Base-by-base conservation (phyloP, 805 yeast species). In the Saccharomycopsis oosterbeekiorum region DNA sequence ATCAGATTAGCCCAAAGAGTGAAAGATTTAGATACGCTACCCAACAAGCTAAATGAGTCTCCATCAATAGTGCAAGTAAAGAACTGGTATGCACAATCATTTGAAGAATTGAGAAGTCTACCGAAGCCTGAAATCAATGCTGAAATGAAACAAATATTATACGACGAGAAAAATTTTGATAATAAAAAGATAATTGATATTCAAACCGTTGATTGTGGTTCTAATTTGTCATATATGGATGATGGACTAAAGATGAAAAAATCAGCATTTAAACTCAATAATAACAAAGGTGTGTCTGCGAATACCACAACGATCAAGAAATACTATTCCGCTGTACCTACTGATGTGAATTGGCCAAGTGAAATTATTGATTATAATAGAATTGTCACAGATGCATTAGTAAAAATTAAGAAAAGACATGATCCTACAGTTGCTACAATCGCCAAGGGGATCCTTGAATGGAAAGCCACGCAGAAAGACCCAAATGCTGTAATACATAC, bases 341-440 rank as follows among this genome's bases (percentile, higher is more conserved):
- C 75, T 51, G 80, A 80, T 67, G 75, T 78, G 14, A 75, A 78
- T 26, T 88, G 92, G 85, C 91, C 96, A 15, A 77, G 81, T 55
- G 94, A 86, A 67, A 88, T 88, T 40, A 80, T 81, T 66, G 82
- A 81, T 63, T 91, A 86, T 73, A 91, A 88, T 71, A 80, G 80
- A 68, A 65, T 71, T 14, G 93, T 89, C 11, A 82, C 84, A 54
- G 84, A 84, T 50, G 76, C 88, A 0, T 76, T 90, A 63, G 80
- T 82, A 58, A 82, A 79, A 64, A 90, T 90, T 72, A 91, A 90
- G 70, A 82, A 80, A 65, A 77, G 97, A 40, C 97, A 90, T 71
- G 97, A 91, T 72, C 96, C 96, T 9, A 92, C 96, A 0, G 97
- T 91, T 17, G 85, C 96, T 15, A 89, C 97, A 0, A 85, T 91